Percentiles rank a stretch among this genome's conserved stretches.
Evolutionary conservation across 106 monocot species (phyloP).

Genomic region (Platanthera guangdongensis): DNA sequence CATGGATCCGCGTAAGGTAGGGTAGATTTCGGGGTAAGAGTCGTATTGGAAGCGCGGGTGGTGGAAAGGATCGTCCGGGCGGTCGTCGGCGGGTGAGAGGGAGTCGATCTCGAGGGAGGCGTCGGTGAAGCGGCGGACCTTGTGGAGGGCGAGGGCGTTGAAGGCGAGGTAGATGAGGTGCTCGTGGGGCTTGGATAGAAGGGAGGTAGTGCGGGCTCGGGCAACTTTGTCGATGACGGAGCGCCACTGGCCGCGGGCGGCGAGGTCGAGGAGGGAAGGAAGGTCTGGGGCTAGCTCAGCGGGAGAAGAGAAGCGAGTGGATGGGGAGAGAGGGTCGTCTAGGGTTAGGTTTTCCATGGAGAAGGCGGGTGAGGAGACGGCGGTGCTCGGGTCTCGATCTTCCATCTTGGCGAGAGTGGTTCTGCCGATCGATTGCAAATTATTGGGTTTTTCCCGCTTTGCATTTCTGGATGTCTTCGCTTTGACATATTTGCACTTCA

Average conservation of each 20-base stretch:
- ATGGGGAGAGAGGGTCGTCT: conserved; percentile 20
- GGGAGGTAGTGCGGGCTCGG: conserved; percentile 30
- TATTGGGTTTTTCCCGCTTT: too few relatives aligned
- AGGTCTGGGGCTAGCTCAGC: conserved; percentile 40
- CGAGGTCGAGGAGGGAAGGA: conserved; percentile 42
- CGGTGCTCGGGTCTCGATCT: conserved; percentile 12
- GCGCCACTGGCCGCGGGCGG: conserved; percentile 53
- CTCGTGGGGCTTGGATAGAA: conserved; percentile 44
- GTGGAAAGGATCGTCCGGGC: conserved; percentile 25
- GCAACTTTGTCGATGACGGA: conserved; percentile 50
- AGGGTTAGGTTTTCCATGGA: conserved; percentile 20
- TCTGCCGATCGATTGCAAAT: too few relatives aligned
- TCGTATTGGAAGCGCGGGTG: conserved; percentile 54
- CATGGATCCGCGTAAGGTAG: conserved; percentile 59
- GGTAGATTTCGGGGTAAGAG: conserved; percentile 57
- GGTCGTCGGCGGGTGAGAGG: conserved; percentile 11
- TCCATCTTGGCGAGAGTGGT: too few relatives aligned
- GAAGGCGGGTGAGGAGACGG: conserved; percentile 6
- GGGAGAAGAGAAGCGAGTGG: conserved; percentile 16
- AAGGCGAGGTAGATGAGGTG: conserved; percentile 75
- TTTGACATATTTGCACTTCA: too few relatives aligned
- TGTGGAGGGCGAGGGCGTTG: conserved; percentile 64
- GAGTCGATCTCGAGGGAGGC: conserved; percentile 39
- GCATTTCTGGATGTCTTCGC: too few relatives aligned
- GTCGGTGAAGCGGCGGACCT: conserved; percentile 80